These are phyloP conservation scores for Fusarium tricinctum DNA, from an alignment of 2,329 filamentous ascomycete genomes.

Conservation along the genomic window DNA sequence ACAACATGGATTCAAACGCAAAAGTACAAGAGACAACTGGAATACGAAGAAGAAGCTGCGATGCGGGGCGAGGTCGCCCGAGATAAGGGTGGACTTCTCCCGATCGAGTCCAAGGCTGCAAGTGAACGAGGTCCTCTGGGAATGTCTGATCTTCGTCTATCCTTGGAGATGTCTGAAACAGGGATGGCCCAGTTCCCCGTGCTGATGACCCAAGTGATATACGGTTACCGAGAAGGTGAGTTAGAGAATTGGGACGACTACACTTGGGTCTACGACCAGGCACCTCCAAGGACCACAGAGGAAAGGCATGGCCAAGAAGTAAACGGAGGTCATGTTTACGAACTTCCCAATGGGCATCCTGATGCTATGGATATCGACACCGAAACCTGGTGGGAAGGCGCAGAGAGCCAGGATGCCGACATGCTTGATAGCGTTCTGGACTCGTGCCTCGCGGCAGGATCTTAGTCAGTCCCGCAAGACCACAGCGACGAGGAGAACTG, in stretches of 20 bases:
- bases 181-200: constrained; percentile 84
- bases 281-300: constrained; percentile 46
- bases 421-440: constrained; percentile 70
- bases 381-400: constrained; percentile 74
- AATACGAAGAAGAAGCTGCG: constrained; percentile 79
- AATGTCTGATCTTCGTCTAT: constrained; percentile 82
- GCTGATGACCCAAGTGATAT: constrained; percentile 77
- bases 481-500: neutral
- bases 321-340: constrained; percentile 56
- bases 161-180: constrained; percentile 80
- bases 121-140: constrained; percentile 78
- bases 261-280: constrained; percentile 62
- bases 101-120: constrained; percentile 83
- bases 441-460: constrained; percentile 66
- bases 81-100: constrained; percentile 82
- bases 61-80: constrained; percentile 80
- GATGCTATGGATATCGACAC: constrained; percentile 73
- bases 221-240: constrained; percentile 81
- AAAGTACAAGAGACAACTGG: constrained; percentile 81
- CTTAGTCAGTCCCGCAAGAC: constrained; percentile 34
- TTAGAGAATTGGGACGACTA: constrained; percentile 76
- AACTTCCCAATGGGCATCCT: constrained; percentile 63
- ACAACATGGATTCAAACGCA: constrained; percentile 82
- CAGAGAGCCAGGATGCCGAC: constrained; percentile 64
- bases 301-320: constrained; percentile 51